These are phyloP conservation scores for Streptanthus diversifolius DNA, from an alignment of 345 rosid species.

Conservation along the genomic window DNA sequence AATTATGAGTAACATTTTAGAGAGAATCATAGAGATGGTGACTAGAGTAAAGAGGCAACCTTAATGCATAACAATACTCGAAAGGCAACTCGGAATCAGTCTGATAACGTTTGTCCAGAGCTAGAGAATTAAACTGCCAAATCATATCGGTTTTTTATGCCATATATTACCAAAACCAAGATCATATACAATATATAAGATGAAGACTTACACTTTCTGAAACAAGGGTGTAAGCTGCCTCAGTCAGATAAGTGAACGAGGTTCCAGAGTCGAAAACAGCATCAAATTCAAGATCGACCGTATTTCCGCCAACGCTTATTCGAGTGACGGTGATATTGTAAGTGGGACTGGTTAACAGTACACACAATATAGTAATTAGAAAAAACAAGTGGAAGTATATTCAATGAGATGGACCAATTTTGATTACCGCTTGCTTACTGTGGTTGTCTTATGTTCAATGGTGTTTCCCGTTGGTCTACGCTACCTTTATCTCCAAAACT, in stretches of 20 bases:
- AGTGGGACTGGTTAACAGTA: conserved; percentile 56
- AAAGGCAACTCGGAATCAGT: conserved; percentile 50
- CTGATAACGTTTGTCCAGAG: conserved; percentile 49
- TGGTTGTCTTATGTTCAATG: conserved; percentile 58
- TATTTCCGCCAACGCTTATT: conserved; percentile 55
- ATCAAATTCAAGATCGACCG: conserved; percentile 48
- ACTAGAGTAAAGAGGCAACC: conserved; percentile 42
- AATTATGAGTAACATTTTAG: background rate
- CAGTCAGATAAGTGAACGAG: conserved; percentile 82
- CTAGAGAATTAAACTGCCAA: conserved; percentile 63
- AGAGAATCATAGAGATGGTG: background rate
- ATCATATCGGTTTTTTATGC: background rate
- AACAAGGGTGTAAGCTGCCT: conserved; percentile 62
- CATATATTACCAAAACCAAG: background rate
- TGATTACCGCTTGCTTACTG: conserved; percentile 46
- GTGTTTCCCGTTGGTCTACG: conserved; percentile 72
- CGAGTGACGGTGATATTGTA: conserved; percentile 74
- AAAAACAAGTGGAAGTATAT: background rate
- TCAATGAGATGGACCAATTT: background rate
- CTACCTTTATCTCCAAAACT: conserved; percentile 90
- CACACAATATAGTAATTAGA: background rate
- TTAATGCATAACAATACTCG: conserved; percentile 69
- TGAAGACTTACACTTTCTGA: conserved; percentile 55
- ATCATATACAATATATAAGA: conserved; percentile 1
- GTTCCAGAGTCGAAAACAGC: conserved; percentile 96